Evolutionary conservation across 1,139 yeast genomes (phyloP).

Genomic region (Nakaseomyces sp.): DNA sequence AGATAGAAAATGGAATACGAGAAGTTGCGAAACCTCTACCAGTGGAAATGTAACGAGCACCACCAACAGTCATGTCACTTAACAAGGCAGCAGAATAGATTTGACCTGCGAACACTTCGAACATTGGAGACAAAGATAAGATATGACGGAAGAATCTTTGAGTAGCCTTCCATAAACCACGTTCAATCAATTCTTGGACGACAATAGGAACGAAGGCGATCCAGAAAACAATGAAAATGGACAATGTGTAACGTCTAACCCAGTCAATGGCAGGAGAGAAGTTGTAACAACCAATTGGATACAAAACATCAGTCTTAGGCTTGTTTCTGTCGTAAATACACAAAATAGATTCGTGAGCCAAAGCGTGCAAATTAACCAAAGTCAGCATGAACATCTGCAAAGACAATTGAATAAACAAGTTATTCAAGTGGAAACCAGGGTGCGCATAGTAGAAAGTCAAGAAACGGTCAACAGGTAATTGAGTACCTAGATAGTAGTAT

Average conservation of each 20-base stretch:
- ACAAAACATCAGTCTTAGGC: conserved; percentile 77
- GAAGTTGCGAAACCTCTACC: conserved; percentile 99
- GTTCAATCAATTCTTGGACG: conserved; percentile 93
- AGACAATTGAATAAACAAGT: conserved; percentile 89
- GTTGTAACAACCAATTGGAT: conserved; percentile 92
- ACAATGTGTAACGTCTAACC: conserved; percentile 94
- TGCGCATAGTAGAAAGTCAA: conserved; percentile 96
- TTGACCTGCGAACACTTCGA: conserved; percentile 97
- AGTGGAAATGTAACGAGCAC: conserved; percentile 97
- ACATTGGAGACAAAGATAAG: conserved; percentile 85
- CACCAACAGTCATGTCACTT: conserved; percentile 94
- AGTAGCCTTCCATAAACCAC: conserved; percentile 94
- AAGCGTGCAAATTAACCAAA: conserved; percentile 79
- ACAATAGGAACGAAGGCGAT: conserved; percentile 93
- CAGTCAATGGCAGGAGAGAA: conserved; percentile 85
- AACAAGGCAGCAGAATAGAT: conserved; percentile 86
- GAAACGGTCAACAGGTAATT: conserved; percentile 93
- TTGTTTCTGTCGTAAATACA: conserved; percentile 76
- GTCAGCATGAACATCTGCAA: conserved; percentile 89
- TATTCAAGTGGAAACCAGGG: conserved; percentile 98
- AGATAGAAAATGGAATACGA: conserved; percentile 94
- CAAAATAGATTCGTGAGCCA: conserved; percentile 81
- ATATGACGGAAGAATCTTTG: conserved; percentile 88
- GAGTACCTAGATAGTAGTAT: conserved; percentile 95
- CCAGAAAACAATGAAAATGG: conserved; percentile 97